Evolutionary conservation across 352 stramenopile genomes (phyloP), one percentile per base, ranked within the genome.

Genomic region (Pythium phragmitis): DNA sequence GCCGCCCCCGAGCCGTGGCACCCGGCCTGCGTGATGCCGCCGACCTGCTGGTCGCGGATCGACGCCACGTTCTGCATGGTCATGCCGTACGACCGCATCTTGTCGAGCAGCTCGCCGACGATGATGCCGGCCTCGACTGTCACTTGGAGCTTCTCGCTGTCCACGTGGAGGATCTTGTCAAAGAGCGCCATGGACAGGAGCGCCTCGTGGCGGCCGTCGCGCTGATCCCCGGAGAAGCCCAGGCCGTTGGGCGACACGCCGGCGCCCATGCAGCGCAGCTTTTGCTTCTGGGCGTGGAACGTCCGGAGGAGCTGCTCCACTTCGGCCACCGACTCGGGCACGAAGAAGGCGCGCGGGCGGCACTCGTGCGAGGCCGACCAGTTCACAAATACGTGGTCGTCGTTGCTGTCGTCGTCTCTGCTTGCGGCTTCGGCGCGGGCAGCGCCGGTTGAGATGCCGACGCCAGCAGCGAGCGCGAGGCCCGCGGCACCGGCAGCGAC

Each of bases 31-130:
- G 94, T 92, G 67, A 99, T 99, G 2, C 97, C 97, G 34, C 95
- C 97, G 37, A 99, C 89, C 67, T 99, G 96, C 69, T 99, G 97
- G 72, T 99, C 94, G 37, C 93, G 95, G 73, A 99, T 99, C 5
- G 92, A 98, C 28, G 97, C 97, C n/a, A 99, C 90, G 64, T 99
- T 99, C 51, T 98, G 91, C 70, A 99, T 94, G 28, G 97, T 99
- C 60, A 99, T 75, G 45, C 89, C 87, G 67, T 98, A 74, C 19
- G 59, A 69, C 8, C 84, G 80, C 17, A 93, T 68, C 60, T 90
- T 86, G 60, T 88, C 79, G 54, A 94, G 79, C 54, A 94, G 63
- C 42, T 92, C 75, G 14, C 83, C 86, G 45, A 94, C 82, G 42
- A 92, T 83, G 57, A 87, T 75, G 6, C 84, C 84, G 3, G 80